Percentiles rank a stretch among this genome's conserved stretches.
These are phyloP conservation scores for Trypanosomatidae sp. DNA, from an alignment of 208 protist genomes.

Conservation along the genomic window DNA sequence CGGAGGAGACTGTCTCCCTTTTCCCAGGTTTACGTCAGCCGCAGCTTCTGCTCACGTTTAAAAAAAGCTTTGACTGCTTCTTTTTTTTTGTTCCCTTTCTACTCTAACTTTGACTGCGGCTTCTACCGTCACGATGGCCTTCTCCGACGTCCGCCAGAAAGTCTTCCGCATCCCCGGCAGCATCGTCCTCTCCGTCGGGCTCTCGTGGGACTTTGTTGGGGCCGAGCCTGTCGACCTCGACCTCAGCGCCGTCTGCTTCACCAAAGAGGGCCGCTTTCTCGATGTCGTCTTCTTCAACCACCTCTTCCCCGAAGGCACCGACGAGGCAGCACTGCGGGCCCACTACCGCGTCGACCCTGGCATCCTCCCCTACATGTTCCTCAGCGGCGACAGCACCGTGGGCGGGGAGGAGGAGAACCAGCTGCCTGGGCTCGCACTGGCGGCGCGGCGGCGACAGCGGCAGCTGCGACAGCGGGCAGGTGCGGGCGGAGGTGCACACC, in stretches of 20 bases:
- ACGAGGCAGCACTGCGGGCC: slow-evolving; percentile 49
- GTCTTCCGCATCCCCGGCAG: slow-evolving; percentile 72
- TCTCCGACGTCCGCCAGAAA: slow-evolving; percentile 71
- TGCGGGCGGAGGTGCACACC: background rate
- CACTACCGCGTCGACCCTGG: slow-evolving; percentile 42
- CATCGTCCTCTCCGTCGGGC: slow-evolving; percentile 66
- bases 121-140: slow-evolving; percentile 26
- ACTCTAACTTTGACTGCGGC: no score
- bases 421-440: slow-evolving; percentile 52
- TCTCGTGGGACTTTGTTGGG: slow-evolving; percentile 80
- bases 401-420: slow-evolving; percentile 86
- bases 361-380: slow-evolving; percentile 80
- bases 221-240: slow-evolving; percentile 80
- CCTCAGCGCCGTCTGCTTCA: slow-evolving; percentile 80
- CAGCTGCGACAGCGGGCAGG: slow-evolving; percentile 11
- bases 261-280: slow-evolving; percentile 63
- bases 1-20: no score
- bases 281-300: slow-evolving; percentile 89
- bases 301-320: slow-evolving; percentile 58
- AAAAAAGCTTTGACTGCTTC: no score
- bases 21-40: no score
- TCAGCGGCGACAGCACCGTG: slow-evolving; percentile 75
- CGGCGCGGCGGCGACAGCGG: slow-evolving; percentile 36
- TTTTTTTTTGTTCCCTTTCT: no score
- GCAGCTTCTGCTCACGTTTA: no score